These are phyloP conservation scores for Aurifilum marmelostoma DNA, from an alignment of 2,329 filamentous ascomycete genomes.

Conservation along the genomic window DNA sequence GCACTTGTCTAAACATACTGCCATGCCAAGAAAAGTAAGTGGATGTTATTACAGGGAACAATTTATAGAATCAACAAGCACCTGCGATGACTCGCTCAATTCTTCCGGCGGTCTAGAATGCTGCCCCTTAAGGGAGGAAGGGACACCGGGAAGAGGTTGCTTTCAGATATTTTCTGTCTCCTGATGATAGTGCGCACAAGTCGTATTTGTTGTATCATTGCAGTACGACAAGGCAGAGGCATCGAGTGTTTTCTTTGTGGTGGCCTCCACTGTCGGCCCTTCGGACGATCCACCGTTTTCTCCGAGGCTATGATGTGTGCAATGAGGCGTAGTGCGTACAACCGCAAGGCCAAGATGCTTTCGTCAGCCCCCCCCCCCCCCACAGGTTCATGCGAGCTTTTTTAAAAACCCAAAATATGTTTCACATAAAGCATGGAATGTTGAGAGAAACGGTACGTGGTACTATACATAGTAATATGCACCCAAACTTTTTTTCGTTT, in stretches of 20 bases:
- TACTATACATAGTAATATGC: not conserved
- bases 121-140: not conserved
- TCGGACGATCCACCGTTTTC: slow-evolving; percentile 5
- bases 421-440: not conserved
- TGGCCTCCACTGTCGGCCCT: slow-evolving; percentile 1
- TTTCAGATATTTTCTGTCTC: not conserved
- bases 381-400: not conserved
- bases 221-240: not conserved
- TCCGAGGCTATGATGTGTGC: slow-evolving; percentile 1
- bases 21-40: not conserved
- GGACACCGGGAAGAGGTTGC: not conserved
- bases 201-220: not conserved
- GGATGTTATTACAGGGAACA: too few relatives aligned
- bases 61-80: not conserved
- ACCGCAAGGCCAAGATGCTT: not conserved
- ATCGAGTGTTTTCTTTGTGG: slow-evolving; percentile 1
- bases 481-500: not conserved
- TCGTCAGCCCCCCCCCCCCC: too few relatives aligned
- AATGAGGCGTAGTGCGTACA: not conserved
- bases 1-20: not conserved
- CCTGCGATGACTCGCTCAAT: not conserved
- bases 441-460: not conserved
- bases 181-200: not conserved
- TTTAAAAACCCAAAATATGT: not conserved
- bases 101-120: not conserved